phyloP scores from a whole-genome alignment of 163 green algal species.

The Chlamydomonas reinhardtii region DNA sequence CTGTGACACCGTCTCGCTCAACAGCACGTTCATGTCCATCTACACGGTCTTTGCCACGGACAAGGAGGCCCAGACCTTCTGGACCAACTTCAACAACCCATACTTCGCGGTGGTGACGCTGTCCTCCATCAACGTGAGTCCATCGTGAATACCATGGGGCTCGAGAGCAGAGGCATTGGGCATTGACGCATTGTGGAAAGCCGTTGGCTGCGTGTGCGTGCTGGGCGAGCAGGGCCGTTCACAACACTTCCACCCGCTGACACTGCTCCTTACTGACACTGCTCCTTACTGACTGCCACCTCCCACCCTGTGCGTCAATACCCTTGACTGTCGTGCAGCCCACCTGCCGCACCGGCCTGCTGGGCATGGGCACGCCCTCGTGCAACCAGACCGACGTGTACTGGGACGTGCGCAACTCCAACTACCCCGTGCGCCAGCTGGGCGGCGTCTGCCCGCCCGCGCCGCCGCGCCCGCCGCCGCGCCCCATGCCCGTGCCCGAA shows the following conservation, averaged over 20 bases:
- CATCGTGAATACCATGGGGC: no score
- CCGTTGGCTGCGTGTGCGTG: no score
- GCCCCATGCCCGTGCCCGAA: neutral
- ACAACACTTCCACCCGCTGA: no score
- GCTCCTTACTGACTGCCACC: neutral
- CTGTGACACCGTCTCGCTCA: slow-evolving; percentile 1
- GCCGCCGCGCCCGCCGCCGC: slow-evolving; percentile 15
- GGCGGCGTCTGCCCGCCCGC: neutral
- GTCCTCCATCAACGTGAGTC: slow-evolving; percentile 4
- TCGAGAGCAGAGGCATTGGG: no score
- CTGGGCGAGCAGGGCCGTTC: no score
- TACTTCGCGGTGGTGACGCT: slow-evolving; percentile 17
- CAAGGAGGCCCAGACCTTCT: neutral
- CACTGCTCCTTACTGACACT: no score
- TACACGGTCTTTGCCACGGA: slow-evolving; percentile 29
- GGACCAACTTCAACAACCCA: slow-evolving; percentile 12
- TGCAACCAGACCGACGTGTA: neutral
- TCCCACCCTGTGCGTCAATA: neutral
- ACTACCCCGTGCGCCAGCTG: slow-evolving; percentile 5
- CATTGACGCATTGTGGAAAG: no score
- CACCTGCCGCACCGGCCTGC: slow-evolving; percentile 10
- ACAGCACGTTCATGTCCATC: neutral
- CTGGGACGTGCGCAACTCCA: slow-evolving; percentile 41
- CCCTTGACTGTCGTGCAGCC: no score
- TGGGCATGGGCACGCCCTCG: neutral